Evolutionary conservation across 345 rosid genomes (phyloP).

Genomic region (Bretschneidera sinensis): DNA sequence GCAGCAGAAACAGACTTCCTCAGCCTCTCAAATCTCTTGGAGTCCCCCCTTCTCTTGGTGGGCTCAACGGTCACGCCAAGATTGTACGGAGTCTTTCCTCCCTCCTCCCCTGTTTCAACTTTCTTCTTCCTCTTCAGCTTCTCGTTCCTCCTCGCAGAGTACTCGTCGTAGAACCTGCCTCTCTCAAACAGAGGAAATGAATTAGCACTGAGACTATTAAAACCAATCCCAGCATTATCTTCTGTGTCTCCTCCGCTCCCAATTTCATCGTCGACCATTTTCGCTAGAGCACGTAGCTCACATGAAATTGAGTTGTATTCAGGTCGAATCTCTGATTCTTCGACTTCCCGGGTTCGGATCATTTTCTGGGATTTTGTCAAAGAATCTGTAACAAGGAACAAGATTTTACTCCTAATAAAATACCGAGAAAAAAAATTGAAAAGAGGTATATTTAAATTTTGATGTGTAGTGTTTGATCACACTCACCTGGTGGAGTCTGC

Average conservation of each 20-base stretch:
- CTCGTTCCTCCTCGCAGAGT: conserved; percentile 81
- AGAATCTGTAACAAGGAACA: conserved; percentile 36
- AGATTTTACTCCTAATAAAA: not conserved
- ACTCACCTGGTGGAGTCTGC: conserved; percentile 63
- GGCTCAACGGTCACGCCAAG: conserved; percentile 64
- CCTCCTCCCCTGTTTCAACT: conserved; percentile 17
- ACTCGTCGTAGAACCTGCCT: conserved; percentile 81
- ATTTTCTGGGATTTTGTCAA: conserved; percentile 48
- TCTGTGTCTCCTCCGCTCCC: conserved; percentile 21
- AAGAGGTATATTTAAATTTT: not conserved
- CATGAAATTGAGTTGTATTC: conserved; percentile 61
- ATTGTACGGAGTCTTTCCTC: conserved; percentile 28
- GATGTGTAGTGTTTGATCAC: too few relatives aligned
- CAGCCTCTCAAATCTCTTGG: conserved; percentile 46
- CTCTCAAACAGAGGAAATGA: conserved; percentile 59
- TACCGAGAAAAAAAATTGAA: not conserved
- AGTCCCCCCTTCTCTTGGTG: conserved; percentile 51
- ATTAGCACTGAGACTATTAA: conserved; percentile 11
- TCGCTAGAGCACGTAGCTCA: conserved; percentile 57
- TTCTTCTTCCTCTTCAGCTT: conserved; percentile 60
- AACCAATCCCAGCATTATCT: not conserved
- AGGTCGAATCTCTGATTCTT: conserved; percentile 40
- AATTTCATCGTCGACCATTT: conserved; percentile 40
- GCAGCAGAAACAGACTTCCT: conserved; percentile 50
- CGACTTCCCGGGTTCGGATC: conserved; percentile 23